Evolutionary conservation across 1,284 basidiomycete genomes (phyloP).

Genomic region (Moniliophthora roreri): DNA sequence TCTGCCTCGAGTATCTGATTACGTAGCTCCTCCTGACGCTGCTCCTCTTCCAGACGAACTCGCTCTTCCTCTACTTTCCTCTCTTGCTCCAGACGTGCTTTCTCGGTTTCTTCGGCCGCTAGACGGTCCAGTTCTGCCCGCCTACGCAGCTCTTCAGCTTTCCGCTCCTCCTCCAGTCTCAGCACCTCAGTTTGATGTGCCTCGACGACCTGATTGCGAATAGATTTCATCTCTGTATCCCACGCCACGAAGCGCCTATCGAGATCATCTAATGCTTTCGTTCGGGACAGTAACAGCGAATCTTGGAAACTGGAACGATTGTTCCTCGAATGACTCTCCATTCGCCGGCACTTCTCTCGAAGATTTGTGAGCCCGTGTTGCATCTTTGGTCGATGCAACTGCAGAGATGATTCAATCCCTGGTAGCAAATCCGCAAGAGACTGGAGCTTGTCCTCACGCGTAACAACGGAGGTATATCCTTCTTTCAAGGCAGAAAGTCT

Average conservation of each 20-base stretch:
- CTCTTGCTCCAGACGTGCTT: constrained; percentile 27
- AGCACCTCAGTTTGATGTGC: constrained; percentile 33
- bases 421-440: constrained; percentile 35
- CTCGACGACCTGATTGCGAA: constrained; percentile 37
- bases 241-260: constrained; percentile 49
- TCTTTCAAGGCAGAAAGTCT: constrained; percentile 35
- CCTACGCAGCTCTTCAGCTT: constrained; percentile 11
- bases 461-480: constrained; percentile 27
- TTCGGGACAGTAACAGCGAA: constrained; percentile 44
- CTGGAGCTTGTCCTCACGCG: constrained; percentile 25
- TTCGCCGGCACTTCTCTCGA: constrained; percentile 48
- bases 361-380: constrained; percentile 50
- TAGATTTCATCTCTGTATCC: constrained; percentile 39
- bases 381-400: constrained; percentile 37
- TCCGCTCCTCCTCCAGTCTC: constrained; percentile 31
- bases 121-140: constrained; percentile 18
- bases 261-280: constrained; percentile 45
- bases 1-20: constrained; percentile 17
- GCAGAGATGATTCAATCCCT: constrained; percentile 35
- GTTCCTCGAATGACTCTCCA: constrained; percentile 44
- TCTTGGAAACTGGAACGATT: constrained; percentile 42
- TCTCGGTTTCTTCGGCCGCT: constrained; percentile 32
- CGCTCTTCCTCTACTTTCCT: constrained; percentile 32
- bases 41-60: constrained; percentile 31
- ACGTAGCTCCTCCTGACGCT: constrained; percentile 28